phyloP scores from a whole-genome alignment of 352 stramenopile genomes.

The Discostella stelligera region DNA sequence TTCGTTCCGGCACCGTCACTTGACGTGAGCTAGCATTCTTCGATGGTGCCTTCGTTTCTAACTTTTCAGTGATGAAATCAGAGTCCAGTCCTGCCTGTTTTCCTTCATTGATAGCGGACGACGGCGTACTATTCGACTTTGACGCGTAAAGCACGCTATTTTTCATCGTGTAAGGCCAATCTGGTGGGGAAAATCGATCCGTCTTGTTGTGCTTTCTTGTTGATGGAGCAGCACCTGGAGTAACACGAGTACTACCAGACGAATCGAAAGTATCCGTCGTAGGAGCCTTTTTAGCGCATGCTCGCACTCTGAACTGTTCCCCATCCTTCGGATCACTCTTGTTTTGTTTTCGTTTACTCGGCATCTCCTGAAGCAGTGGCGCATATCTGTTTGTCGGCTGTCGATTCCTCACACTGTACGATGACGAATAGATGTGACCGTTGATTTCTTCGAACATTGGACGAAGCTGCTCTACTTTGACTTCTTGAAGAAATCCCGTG shows the following conservation, averaged over 20 bases:
- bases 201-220: too few species aligned
- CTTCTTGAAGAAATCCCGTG: conserved; percentile 4
- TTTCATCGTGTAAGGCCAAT: too few species aligned
- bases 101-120: too few species aligned
- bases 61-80: conserved; percentile 7
- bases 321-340: neutral
- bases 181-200: too few species aligned
- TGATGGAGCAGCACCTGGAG: too few species aligned
- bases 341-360: neutral
- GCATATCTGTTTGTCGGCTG: conserved; percentile 8
- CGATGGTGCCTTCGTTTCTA: neutral
- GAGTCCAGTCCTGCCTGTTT: neutral
- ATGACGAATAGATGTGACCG: neutral
- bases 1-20: too few species aligned
- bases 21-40: too few species aligned
- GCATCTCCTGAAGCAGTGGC: neutral
- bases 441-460: conserved; percentile 31
- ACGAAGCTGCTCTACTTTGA: conserved; percentile 21
- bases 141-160: too few species aligned
- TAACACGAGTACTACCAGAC: too few species aligned
- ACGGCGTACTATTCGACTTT: too few species aligned
- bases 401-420: conserved; percentile 21
- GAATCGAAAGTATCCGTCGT: too few species aligned
- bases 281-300: too few species aligned
- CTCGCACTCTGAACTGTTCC: neutral